Evolutionary conservation across 805 yeast species (phyloP).

Genomic region (Candida sonorensis): DNA sequence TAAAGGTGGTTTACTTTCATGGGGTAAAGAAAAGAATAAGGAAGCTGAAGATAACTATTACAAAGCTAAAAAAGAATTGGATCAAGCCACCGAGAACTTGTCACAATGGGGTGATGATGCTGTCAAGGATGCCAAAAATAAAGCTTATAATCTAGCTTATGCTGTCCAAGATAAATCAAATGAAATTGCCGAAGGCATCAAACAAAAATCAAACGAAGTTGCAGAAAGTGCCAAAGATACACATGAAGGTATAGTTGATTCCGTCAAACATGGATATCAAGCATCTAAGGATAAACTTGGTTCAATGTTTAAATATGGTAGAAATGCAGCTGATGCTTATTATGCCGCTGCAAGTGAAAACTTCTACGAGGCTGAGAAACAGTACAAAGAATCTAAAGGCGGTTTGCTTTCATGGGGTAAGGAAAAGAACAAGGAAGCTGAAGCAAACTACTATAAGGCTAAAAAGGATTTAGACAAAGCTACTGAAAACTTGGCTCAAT

Average conservation of each 20-base stretch:
- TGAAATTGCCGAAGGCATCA: too few relatives aligned
- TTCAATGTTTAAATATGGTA: slow-evolving; percentile 12
- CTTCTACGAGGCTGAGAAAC: slow-evolving; percentile 23
- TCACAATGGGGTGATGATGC: slow-evolving; percentile 19
- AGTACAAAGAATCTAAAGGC: slow-evolving; percentile 25
- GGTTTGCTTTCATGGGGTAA: slow-evolving; percentile 35
- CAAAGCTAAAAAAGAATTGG: slow-evolving; percentile 28
- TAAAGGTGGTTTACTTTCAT: slow-evolving; percentile 30
- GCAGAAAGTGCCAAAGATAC: slow-evolving; percentile 12
- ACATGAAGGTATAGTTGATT: slow-evolving; percentile 5
- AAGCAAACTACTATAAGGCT: slow-evolving; percentile 29
- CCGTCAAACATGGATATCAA: slow-evolving; percentile 7
- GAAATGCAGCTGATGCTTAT: slow-evolving; percentile 16
- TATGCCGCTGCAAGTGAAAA: slow-evolving; percentile 20
- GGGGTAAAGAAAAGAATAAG: slow-evolving; percentile 31
- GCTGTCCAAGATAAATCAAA: too few relatives aligned
- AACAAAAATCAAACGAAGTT: slow-evolving; percentile 3
- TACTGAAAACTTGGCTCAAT: slow-evolving; percentile 15
- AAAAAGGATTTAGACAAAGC: slow-evolving; percentile 30
- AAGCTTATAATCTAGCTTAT: slow-evolving; percentile 4
- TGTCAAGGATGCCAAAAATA: slow-evolving; percentile 13
- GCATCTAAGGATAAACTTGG: slow-evolving; percentile 13
- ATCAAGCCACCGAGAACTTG: slow-evolving; percentile 26
- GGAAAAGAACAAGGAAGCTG: slow-evolving; percentile 29
- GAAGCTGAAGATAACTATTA: slow-evolving; percentile 30